Base-by-base conservation (phyloP, 768 basidiomycete species). In the Lactarius psammicola region DNA sequence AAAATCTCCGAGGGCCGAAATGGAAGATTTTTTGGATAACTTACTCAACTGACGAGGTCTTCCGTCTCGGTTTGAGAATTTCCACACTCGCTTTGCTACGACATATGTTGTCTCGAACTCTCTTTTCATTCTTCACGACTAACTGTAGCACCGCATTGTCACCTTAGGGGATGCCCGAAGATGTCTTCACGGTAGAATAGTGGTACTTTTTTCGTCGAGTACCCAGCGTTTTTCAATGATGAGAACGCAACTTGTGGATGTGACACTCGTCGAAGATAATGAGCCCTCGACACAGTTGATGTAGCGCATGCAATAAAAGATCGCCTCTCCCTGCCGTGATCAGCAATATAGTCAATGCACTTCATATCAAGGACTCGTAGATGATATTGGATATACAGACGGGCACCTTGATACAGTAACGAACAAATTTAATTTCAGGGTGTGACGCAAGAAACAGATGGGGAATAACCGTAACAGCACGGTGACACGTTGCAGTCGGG, bases 21-120 rank as follows among this genome's bases (percentile, higher is more conserved):
- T 91, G 86, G 82, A 90, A 74, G 87, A 85, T 51, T 91, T 88
- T 70, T 75, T 90, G 33, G 89, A 90, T 65, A 87, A 89, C 42
- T 72, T 90, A 4, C 71, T 90, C 10, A 74, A 74, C n/a, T 82
- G 73, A 77, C 34, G 11, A 26, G 31, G 6, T 9, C 33, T n/a
- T 20, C 20, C 18, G 40, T 44, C 30, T 18, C 13, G 26, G 20
- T 42, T 58, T 23, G 28, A 23, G 20, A 18, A n/a, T 36, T 23
- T 26, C 49, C 26, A 26, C 13, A 26, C 13, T 0, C n/a, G 11
- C 15, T 28, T 49, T 51, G 23, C 40, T 40, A 40, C 23, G 10
- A 49, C 4, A 11, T 26, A 26, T 0, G 46, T 49, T 23, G n/a
- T 26, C 18, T 15, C 40, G 15, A 18, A 18, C n/a, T n/a, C n/a